Conservation (phyloP, 768 basidiomycete species). For the Lentinula aciculospora region DNA sequence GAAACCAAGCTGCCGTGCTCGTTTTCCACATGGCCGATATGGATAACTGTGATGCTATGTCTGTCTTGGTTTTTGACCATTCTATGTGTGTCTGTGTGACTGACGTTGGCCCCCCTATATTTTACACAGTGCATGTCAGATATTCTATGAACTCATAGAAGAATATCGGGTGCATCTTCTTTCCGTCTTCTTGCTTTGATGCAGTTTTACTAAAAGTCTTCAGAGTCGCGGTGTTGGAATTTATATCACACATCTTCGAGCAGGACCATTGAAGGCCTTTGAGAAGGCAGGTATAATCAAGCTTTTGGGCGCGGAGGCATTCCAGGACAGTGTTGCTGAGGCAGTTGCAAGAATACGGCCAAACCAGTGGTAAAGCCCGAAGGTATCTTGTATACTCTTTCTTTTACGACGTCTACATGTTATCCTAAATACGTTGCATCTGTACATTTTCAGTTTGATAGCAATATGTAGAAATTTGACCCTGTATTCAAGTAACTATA, state of each 20-base stretch:
- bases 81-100: not conserved
- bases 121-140: constrained; percentile 70
- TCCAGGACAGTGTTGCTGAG: constrained; percentile 45
- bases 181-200: not conserved
- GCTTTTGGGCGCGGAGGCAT: constrained; percentile 41
- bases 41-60: constrained; percentile 89
- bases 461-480: too few species aligned
- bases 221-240: constrained; percentile 46
- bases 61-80: constrained; percentile 21
- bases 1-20: constrained; percentile 68
- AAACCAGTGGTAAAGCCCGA: not conserved
- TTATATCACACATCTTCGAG: constrained; percentile 46
- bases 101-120: constrained; percentile 9
- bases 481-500: too few species aligned
- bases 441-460: too few species aligned
- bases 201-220: not conserved
- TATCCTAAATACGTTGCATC: too few species aligned
- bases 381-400: too few species aligned
- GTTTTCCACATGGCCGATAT: constrained; percentile 96
- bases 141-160: constrained; percentile 72
- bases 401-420: not conserved
- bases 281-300: constrained; percentile 46
- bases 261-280: constrained; percentile 33
- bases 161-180: constrained; percentile 60
- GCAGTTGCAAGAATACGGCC: constrained; percentile 28